A percentile compares a stretch with the other conserved stretches of the same genome.
Evolutionary conservation across 78 protist genomes (phyloP).

Genomic region (Anaeramoeba flamelloides): DNA sequence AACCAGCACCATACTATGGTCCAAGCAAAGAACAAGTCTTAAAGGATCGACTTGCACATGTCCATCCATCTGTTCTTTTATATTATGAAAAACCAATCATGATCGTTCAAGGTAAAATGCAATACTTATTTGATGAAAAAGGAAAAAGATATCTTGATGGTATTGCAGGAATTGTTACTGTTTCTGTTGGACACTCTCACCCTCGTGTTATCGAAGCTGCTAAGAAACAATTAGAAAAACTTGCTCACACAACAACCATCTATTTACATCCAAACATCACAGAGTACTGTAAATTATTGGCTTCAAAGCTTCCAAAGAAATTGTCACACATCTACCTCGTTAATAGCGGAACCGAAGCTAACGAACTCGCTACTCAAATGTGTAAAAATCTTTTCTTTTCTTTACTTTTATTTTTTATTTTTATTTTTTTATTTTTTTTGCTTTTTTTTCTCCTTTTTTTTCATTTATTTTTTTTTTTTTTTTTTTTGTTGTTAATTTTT

Average conservation of each 20-base stretch:
- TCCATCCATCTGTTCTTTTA: background rate
- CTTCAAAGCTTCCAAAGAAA: constrained; percentile 20
- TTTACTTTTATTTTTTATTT: no score
- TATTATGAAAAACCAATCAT: background rate
- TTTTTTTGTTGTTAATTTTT: no score
- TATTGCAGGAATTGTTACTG: background rate
- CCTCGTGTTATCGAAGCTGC: background rate
- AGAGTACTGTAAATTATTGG: constrained; percentile 12
- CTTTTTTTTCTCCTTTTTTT: no score
- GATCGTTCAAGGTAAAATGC: background rate
- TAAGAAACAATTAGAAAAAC: background rate
- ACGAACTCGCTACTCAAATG: constrained; percentile 58
- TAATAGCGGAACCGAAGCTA: constrained; percentile 68
- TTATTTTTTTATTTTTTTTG: no score
- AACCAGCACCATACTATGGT: background rate
- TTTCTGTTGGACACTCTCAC: background rate
- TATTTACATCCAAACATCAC: constrained; percentile 29
- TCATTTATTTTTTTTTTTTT: no score
- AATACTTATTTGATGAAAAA: background rate
- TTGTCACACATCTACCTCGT: constrained; percentile 29
- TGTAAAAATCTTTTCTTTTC: no score
- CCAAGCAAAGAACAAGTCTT: background rate
- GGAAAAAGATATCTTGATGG: background rate
- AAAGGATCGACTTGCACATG: background rate
- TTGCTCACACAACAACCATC: background rate